These are phyloP conservation scores for Pleurotus tuoliensis DNA, from an alignment of 768 basidiomycete genomes.

Conservation along the genomic window DNA sequence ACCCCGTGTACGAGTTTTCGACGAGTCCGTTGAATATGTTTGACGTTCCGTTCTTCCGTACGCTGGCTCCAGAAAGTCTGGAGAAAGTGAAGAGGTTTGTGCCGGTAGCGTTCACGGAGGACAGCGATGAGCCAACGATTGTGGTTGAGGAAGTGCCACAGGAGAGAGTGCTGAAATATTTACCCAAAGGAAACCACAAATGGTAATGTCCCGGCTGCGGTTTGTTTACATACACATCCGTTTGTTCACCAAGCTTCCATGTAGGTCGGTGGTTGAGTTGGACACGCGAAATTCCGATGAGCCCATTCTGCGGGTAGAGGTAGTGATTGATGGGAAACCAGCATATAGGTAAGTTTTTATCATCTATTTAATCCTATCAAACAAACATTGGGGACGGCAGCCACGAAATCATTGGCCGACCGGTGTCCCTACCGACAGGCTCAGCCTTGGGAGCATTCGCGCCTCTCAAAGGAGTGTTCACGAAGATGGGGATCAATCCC, in stretches of 20 bases:
- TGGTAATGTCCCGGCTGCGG: slow-evolving; percentile 35
- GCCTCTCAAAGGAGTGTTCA: slow-evolving; percentile 50
- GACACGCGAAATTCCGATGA: slow-evolving; percentile 51
- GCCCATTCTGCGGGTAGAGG: slow-evolving; percentile 54
- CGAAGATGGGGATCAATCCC: slow-evolving; percentile 51
- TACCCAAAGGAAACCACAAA: slow-evolving; percentile 64
- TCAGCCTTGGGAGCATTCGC: slow-evolving; percentile 45
- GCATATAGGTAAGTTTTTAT: slow-evolving; percentile 44
- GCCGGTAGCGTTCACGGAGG: slow-evolving; percentile 21
- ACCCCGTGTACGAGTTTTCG: slow-evolving; percentile 58
- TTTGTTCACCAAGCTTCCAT: too few species aligned
- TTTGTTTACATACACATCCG: background rate
- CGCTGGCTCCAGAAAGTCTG: slow-evolving; percentile 42
- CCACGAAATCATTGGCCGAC: slow-evolving; percentile 43
- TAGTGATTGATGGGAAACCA: slow-evolving; percentile 55
- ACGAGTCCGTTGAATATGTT: slow-evolving; percentile 72
- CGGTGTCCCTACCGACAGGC: slow-evolving; percentile 37
- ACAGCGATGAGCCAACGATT: slow-evolving; percentile 18
- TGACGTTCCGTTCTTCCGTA: slow-evolving; percentile 57
- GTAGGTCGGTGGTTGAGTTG: slow-evolving; percentile 65
- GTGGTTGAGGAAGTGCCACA: slow-evolving; percentile 39
- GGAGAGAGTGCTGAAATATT: slow-evolving; percentile 54
- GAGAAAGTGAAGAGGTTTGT: slow-evolving; percentile 33
- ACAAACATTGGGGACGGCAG: slow-evolving; percentile 21
- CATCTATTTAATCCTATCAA: background rate